phyloP scores from a whole-genome alignment of 2,329 filamentous ascomycete species.

The Phaeoacremonium minimum region DNA sequence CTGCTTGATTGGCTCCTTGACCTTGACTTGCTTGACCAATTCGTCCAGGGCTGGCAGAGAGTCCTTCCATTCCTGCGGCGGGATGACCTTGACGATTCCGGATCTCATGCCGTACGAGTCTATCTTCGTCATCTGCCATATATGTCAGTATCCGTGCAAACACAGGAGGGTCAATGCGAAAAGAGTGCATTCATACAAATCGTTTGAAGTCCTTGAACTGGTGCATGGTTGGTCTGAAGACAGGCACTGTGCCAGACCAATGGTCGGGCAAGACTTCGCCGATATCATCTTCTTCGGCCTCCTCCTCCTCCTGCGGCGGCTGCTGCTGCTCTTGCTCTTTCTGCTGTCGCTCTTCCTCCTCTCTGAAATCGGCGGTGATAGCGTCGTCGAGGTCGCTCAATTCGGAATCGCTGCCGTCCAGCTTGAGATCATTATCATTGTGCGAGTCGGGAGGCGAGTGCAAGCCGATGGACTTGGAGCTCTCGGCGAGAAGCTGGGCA shows the following conservation, averaged over 20 bases:
- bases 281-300: constrained; percentile 47
- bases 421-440: constrained; percentile 53
- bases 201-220: constrained; percentile 92
- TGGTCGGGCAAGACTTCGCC: constrained; percentile 80
- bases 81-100: constrained; percentile 93
- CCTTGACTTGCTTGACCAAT: constrained; percentile 82
- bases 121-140: constrained; percentile 66
- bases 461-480: constrained; percentile 42
- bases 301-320: constrained; percentile 18
- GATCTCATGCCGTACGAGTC: constrained; percentile 96
- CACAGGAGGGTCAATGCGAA: too few species aligned
- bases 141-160: constrained; percentile 23
- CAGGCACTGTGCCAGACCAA: constrained; percentile 86
- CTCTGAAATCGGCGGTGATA: constrained; percentile 26
- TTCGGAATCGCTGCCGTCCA: constrained; percentile 60
- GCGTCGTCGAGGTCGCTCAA: constrained; percentile 60
- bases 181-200: constrained; percentile 59
- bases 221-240: constrained; percentile 93
- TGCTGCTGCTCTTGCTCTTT: constrained; percentile 13
- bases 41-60: constrained; percentile 75
- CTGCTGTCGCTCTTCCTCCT: constrained; percentile 11
- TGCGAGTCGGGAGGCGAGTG: constrained; percentile 64
- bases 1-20: constrained; percentile 96
- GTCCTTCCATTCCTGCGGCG: constrained; percentile 89
- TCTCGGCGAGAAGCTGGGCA: constrained; percentile 22